Evolutionary conservation across 106 monocot genomes (phyloP).

Genomic region (Agapanthus africanus): DNA sequence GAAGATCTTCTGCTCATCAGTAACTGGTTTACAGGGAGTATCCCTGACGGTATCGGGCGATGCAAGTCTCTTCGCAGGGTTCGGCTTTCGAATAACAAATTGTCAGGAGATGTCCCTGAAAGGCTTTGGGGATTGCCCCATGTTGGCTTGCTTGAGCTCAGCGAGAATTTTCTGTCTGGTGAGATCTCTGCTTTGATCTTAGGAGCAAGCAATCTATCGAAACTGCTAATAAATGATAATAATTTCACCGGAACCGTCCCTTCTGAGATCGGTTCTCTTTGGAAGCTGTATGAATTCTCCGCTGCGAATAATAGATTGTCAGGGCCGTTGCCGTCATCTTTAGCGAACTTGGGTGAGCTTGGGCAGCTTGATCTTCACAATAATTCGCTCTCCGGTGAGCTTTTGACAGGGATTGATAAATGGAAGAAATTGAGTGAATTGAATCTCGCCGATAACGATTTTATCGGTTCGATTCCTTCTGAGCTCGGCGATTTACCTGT

Average conservation of each 20-base stretch:
- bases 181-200: constrained; percentile 38
- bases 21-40: constrained; percentile 39
- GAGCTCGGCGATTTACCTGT: constrained; percentile 56
- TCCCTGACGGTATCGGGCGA: constrained; percentile 40
- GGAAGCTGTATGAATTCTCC: constrained; percentile 37
- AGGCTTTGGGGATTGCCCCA: constrained; percentile 57
- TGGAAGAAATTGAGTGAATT: constrained; percentile 57
- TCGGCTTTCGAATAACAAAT: constrained; percentile 41
- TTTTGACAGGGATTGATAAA: constrained; percentile 24
- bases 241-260: constrained; percentile 49
- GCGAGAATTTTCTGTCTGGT: constrained; percentile 45
- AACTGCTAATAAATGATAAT: constrained; percentile 38
- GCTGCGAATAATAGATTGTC: constrained; percentile 45
- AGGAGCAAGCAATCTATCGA: constrained; percentile 39
- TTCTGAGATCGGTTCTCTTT: constrained; percentile 31
- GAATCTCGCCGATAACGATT: constrained; percentile 52
- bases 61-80: constrained; percentile 41
- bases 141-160: constrained; percentile 45
- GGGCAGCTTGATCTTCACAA: constrained; percentile 40
- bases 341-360: constrained; percentile 36
- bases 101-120: constrained; percentile 47
- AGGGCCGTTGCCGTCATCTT: constrained; percentile 43
- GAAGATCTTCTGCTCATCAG: constrained; percentile 42
- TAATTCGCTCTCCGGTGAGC: constrained; percentile 53
- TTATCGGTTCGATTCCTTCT: constrained; percentile 52